Evolutionary conservation across 2,329 filamentous ascomycete species (phyloP).

Genomic region (Botryotinia calthae): DNA sequence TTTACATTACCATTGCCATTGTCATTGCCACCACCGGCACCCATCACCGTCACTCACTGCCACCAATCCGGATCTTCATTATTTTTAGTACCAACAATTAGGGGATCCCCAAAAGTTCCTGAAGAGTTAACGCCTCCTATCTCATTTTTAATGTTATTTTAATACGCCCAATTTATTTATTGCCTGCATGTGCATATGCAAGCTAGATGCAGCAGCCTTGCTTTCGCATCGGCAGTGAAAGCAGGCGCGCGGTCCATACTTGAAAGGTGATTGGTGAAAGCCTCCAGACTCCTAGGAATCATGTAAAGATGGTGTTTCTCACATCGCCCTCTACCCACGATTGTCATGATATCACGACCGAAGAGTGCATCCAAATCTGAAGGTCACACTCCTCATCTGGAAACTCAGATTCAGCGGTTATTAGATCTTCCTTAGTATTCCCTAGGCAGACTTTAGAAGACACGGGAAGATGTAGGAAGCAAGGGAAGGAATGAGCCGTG

Average conservation of each 20-base stretch:
- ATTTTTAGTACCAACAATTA: not conserved
- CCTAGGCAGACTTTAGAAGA: not conserved
- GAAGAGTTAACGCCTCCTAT: constrained; percentile 8
- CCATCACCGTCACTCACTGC: not conserved
- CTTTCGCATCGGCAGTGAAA: constrained; percentile 14
- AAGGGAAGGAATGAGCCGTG: not conserved
- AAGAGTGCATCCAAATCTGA: not conserved
- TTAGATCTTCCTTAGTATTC: not conserved
- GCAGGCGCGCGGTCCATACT: constrained; percentile 4
- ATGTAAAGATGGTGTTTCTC: not conserved
- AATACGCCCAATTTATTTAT: constrained; percentile 4
- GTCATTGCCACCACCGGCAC: too few relatives aligned
- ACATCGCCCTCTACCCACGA: not conserved
- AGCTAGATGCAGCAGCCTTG: constrained; percentile 3
- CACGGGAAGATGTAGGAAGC: not conserved
- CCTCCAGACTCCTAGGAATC: not conserved
- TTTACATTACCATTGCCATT: too few relatives aligned
- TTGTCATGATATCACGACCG: not conserved
- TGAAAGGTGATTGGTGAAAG: not conserved
- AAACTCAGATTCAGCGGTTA: not conserved
- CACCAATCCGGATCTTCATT: not conserved
- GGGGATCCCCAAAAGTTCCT: not conserved
- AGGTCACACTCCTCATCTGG: not conserved
- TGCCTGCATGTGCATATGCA: constrained; percentile 10
- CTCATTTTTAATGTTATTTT: not conserved